A percentile compares a stretch with the other conserved stretches of the same genome.
Evolutionary conservation across 371 early-diverging fungal genomes (phyloP).

Genomic region (Phascolomyces articulosus): DNA sequence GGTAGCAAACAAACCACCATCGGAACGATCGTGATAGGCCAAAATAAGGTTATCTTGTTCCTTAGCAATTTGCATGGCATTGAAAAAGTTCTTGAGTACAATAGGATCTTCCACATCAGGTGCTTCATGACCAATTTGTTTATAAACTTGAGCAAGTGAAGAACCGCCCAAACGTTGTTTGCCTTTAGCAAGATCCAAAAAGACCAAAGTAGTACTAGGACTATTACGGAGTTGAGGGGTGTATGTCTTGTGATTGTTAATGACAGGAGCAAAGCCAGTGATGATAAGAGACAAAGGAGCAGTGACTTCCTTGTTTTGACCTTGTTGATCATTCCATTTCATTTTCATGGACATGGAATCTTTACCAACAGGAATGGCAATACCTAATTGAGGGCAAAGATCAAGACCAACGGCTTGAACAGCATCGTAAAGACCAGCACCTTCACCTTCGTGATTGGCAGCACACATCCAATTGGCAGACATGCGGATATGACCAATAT

Average conservation of each 20-base stretch:
- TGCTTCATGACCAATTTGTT: conserved; percentile 77
- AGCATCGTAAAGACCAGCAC: conserved; percentile 89
- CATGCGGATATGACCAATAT: conserved; percentile 76
- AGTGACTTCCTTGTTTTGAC: conserved; percentile 67
- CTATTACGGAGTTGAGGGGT: conserved; percentile 83
- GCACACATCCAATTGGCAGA: conserved; percentile 99
- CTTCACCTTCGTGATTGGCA: conserved; percentile 90
- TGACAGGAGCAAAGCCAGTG: conserved; percentile 90
- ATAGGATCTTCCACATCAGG: conserved; percentile 88
- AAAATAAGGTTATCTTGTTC: conserved; percentile 59
- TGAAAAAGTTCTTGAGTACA: conserved; percentile 79
- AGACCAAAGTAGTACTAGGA: conserved; percentile 65
- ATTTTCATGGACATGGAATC: conserved; percentile 99
- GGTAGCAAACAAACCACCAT: conserved; percentile 93
- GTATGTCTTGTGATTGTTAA: conserved; percentile 80
- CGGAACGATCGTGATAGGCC: conserved; percentile 97
- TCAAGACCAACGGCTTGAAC: conserved; percentile 93
- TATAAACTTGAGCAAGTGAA: conserved; percentile 91
- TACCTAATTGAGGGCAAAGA: conserved; percentile 88
- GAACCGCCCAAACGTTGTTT: conserved; percentile 92
- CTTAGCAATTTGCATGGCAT: conserved; percentile 66
- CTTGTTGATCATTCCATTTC: conserved; percentile 71
- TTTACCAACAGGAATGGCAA: conserved; percentile 97
- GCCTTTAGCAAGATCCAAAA: conserved; percentile 86
- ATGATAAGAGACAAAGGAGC: conserved; percentile 91